A percentile compares a stretch with the other conserved stretches of the same genome.
These are phyloP conservation scores for Yamadazyma mexicana DNA, from an alignment of 1,139 yeast species.

Conservation along the genomic window DNA sequence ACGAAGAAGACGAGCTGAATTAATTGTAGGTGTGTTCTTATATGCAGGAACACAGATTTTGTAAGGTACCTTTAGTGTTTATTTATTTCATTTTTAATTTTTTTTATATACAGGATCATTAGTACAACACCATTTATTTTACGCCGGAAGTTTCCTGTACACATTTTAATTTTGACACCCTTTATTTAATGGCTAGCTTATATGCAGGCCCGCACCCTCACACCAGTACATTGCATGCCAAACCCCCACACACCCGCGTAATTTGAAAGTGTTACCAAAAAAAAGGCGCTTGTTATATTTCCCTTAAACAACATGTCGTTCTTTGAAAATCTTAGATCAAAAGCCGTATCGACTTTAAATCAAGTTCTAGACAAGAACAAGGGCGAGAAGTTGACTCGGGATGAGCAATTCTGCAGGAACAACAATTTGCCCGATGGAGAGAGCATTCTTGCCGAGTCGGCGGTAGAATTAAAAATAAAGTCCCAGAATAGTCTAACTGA, in stretches of 20 bases:
- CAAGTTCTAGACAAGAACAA: slow-evolving; percentile 43
- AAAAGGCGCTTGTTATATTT: not conserved
- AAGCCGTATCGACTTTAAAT: slow-evolving; percentile 44
- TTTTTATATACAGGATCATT: too few species aligned
- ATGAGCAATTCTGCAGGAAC: slow-evolving; percentile 66
- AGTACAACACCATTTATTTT: too few species aligned
- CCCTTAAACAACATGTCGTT: slow-evolving; percentile 43
- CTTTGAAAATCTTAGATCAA: slow-evolving; percentile 46
- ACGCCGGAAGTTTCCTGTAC: too few species aligned
- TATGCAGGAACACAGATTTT: not conserved
- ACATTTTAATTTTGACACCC: too few species aligned
- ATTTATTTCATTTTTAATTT: too few species aligned
- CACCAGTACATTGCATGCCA: not conserved
- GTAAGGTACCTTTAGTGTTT: not conserved
- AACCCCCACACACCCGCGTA: slow-evolving; percentile 1
- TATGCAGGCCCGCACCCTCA: not conserved
- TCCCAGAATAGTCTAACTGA: slow-evolving; percentile 32
- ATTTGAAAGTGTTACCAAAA: not conserved
- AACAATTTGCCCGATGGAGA: slow-evolving; percentile 75
- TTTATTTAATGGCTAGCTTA: too few species aligned
- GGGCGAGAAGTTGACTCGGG: slow-evolving; percentile 48
- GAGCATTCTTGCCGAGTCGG: slow-evolving; percentile 60
- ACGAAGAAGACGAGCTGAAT: slow-evolving; percentile 18
- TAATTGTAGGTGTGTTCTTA: too few species aligned
- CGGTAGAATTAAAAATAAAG: slow-evolving; percentile 65